Evolutionary conservation across 805 yeast genomes (phyloP), one percentile per base, ranked within the genome.

Genomic region (Candida mattraensis): DNA sequence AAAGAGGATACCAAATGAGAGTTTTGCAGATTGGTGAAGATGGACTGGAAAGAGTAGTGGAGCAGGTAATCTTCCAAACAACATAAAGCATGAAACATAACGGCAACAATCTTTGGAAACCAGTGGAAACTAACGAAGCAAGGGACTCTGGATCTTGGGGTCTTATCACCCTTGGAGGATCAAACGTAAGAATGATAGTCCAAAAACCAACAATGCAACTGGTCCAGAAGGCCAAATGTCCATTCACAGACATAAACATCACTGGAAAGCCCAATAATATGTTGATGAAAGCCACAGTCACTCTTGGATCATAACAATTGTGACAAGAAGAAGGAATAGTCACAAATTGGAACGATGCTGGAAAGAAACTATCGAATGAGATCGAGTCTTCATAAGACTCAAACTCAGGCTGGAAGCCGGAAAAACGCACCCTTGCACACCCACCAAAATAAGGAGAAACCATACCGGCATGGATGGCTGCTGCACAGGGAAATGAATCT

Each of bases 401-500:
- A 49, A 84, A 88, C 1, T 47, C 38, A 2, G 57, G 54, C 30
- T 71, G 72, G 3, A 74, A 62, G 5, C 91, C 87, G 7, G 60
- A 53, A 56, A 76, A 80, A 2, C 77, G 62, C 12, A 84, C 46
- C 33, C 72, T 66, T 1, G 85, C 88, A 55, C 91, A 83, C 0
- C 95, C 96, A 2, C 98, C 98, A 39, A 64, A 65, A 18, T 69
- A 52, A 10, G 91, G 81, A 0, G 93, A 81, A 1, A 88, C 63
- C 0, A 80, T 58, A 1, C 96, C 96, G 2, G 89, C 79, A 59
- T 89, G 96, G 4, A 85, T 76, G 0, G 93, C 97, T 3, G 96
- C 83, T 0, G 88, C 91, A 57, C 98, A 89, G 0, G 91, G 81
- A 50, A 69, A 88, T 1, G 96, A 86, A 61, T 89, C 98, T 0